Evolutionary conservation across 202 grass and related monocot genomes (phyloP).

Genomic region (Schoenoplectus triqueter): DNA sequence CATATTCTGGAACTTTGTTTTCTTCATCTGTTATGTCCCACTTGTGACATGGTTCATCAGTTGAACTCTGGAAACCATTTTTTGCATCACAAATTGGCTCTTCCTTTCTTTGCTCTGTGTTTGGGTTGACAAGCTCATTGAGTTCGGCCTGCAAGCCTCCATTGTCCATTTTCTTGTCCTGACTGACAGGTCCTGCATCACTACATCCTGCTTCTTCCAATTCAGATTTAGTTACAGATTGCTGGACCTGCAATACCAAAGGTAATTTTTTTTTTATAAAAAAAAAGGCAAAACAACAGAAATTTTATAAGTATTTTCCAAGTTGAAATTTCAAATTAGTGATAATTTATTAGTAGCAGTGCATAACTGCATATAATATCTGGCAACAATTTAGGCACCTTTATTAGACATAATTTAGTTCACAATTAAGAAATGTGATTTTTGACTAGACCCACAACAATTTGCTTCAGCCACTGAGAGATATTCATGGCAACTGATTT

Average conservation of each 20-base stretch:
- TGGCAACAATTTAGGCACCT: background rate
- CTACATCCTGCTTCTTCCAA: conserved; percentile 27
- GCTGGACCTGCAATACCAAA: background rate
- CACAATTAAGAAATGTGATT: background rate
- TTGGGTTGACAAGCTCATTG: background rate
- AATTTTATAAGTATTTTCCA: background rate
- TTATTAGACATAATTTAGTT: conserved; percentile 7
- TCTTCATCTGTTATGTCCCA: conserved; percentile 11
- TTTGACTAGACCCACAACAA: background rate
- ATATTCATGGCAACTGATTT: background rate
- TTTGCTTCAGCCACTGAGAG: background rate
- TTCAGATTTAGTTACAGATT: conserved; percentile 32
- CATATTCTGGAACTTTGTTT: conserved; percentile 40
- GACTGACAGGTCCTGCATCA: background rate
- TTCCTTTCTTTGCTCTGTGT: background rate
- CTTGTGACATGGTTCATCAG: background rate
- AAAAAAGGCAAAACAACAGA: background rate
- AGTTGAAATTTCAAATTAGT: background rate
- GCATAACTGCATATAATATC: conserved; percentile 17
- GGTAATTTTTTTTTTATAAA: background rate
- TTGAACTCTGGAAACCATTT: background rate
- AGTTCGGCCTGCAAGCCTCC: background rate
- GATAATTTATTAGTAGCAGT: background rate
- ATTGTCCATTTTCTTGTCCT: background rate
- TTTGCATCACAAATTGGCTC: conserved; percentile 11